Evolutionary conservation across 768 basidiomycete species (phyloP), one percentile per base, ranked within the genome.

Genomic region (Neoboletus subvelutipes): DNA sequence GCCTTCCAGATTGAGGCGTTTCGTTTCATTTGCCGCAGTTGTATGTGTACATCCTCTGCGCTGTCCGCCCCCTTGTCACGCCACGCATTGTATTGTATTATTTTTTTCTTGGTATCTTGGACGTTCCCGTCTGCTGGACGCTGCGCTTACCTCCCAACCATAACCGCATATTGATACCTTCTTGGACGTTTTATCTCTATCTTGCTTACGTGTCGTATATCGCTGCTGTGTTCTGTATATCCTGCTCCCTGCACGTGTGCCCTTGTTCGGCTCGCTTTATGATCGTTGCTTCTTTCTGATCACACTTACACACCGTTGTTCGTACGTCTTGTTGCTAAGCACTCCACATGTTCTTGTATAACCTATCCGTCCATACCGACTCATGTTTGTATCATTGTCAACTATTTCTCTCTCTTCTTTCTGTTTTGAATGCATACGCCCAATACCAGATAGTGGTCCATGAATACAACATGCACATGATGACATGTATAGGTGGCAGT

Each of bases 21-120:
- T 4, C n/a, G 17, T 58, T 29, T 36, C 1, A 26, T 22, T 4
- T 26, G 18, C 24, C 28, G 13, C 50, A 37, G 15, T 54, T 18
- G 40, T 37, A 42, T 24, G 54, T 36, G 29, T 58, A 41, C 24
- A 29, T 50, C 15, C 24, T 3, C 6, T 31, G 17, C 24, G 28
- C 40, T 33, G 18, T 40, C 6, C 15, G 17, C 6, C 6, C 15
- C 45, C 29, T 33, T 8, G 33, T 22, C 40, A 34, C 26, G 9
- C 43, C 49, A 34, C 51, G 47, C 42, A 56, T 61, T 40, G 31
- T 68, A 55, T 49, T 51, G 62, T 56, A 37, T 33, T 28, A 28
- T 48, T 52, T 54, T 33, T 54, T 63, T 59, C 50, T 67, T 66
- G 67, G 34, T 56, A 47, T 69, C 59, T 69, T 69, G 67, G 59